Conservation (phyloP, 1,284 basidiomycete species). For the Austroboletus rostrupii region DNA sequence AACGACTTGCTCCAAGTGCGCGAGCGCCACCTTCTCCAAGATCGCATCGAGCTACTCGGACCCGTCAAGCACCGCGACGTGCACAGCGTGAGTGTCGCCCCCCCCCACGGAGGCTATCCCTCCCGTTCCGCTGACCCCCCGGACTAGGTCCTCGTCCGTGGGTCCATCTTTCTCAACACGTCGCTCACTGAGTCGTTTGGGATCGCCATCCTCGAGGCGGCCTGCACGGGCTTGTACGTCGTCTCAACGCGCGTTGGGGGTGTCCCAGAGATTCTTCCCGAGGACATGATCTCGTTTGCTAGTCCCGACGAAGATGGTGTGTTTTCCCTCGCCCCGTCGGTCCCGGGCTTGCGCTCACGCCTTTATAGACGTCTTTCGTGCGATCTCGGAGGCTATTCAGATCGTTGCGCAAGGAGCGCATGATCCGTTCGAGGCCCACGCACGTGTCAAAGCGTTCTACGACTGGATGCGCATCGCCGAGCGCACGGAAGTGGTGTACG, state of each 20-base stretch:
- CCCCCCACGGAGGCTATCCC: too few relatives aligned
- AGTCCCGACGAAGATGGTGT: constrained; percentile 79
- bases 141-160: constrained; percentile 71
- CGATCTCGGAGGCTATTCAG: constrained; percentile 76
- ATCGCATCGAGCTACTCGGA: constrained; percentile 87
- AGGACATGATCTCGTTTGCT: constrained; percentile 92
- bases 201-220: constrained; percentile 94
- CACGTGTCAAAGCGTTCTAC: constrained; percentile 80
- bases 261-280: constrained; percentile 91
- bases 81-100: constrained; percentile 59
- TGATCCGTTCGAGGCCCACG: constrained; percentile 77
- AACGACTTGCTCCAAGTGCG: constrained; percentile 95
- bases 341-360: background rate
- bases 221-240: constrained; percentile 90
- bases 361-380: constrained; percentile 74
- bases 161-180: constrained; percentile 93
- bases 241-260: constrained; percentile 95
- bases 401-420: constrained; percentile 70
- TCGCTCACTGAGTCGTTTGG: constrained; percentile 97
- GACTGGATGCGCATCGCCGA: constrained; percentile 80
- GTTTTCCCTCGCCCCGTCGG: background rate
- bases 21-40: constrained; percentile 86
- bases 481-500: constrained; percentile 84
- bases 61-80: constrained; percentile 81
- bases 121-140: background rate